phyloP scores from a whole-genome alignment of 2,329 filamentous ascomycete species.

The Periconia macrospinosa region DNA sequence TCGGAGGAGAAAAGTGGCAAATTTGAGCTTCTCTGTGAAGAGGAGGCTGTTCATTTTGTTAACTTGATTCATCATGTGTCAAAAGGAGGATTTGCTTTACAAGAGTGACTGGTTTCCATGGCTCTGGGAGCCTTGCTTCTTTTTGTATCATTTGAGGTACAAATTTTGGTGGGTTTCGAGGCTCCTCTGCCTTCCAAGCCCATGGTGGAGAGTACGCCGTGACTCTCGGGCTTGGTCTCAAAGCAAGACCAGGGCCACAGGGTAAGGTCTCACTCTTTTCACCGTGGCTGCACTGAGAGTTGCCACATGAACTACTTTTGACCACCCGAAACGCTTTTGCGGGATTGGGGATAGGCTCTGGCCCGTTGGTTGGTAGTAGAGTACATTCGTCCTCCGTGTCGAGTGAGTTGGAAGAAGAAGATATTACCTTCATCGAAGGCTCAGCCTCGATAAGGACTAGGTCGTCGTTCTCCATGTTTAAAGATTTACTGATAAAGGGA shows the following conservation, averaged over 20 bases:
- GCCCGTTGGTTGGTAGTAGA: background rate
- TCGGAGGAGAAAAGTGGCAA: background rate
- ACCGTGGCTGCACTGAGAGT: background rate
- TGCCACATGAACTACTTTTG: background rate
- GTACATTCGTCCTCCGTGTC: background rate
- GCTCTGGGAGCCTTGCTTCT: background rate
- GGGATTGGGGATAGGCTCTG: background rate
- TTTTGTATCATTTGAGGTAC: background rate
- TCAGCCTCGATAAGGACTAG: slow-evolving; percentile 14
- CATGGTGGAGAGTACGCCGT: background rate
- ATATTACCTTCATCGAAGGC: slow-evolving; percentile 12
- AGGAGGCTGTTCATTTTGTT: no score
- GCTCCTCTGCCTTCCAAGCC: background rate
- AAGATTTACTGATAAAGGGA: background rate
- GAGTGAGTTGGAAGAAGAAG: background rate
- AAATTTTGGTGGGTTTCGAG: background rate
- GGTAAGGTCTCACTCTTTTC: background rate
- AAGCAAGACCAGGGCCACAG: slow-evolving; percentile 1
- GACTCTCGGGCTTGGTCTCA: no score
- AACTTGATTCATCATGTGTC: no score
- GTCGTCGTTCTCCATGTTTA: slow-evolving; percentile 12
- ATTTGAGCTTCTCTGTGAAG: no score
- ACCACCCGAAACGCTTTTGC: background rate
- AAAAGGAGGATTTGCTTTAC: background rate
- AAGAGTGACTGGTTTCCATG: background rate